Evolutionary conservation across 2,329 filamentous ascomycete genomes (phyloP).

Genomic region (Colletotrichum noveboracense): DNA sequence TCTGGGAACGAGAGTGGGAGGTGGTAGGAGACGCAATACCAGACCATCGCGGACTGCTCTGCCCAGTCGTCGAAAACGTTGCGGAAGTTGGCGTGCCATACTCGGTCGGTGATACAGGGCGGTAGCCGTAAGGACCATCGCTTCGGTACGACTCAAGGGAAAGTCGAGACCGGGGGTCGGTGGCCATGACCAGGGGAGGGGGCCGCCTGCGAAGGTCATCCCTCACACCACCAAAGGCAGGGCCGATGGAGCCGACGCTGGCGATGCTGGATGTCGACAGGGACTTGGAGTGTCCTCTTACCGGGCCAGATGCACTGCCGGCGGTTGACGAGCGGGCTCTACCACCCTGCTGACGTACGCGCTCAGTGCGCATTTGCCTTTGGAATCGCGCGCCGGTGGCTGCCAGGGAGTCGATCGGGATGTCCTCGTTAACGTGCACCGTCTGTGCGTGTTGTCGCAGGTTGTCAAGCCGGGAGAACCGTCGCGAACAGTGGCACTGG

Average conservation of each 20-base stretch:
- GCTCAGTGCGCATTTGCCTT: constrained; percentile 86
- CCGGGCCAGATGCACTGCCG: constrained; percentile 73
- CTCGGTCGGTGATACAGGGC: constrained; percentile 72
- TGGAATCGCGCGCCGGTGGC: constrained; percentile 93
- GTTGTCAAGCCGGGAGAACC: constrained; percentile 95
- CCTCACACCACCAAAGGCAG: constrained; percentile 66
- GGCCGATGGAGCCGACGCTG: constrained; percentile 71
- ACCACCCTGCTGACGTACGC: constrained; percentile 75
- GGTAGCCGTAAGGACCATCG: constrained; percentile 70
- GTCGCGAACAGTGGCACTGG: constrained; percentile 90
- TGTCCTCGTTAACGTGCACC: constrained; percentile 96
- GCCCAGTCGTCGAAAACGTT: constrained; percentile 74
- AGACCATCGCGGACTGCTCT: constrained; percentile 79
- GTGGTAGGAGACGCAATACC: constrained; percentile 75
- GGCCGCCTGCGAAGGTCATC: constrained; percentile 76
- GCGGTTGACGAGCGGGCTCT: constrained; percentile 80
- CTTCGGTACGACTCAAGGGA: constrained; percentile 73
- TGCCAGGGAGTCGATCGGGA: constrained; percentile 90
- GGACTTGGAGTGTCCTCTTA: constrained; percentile 82
- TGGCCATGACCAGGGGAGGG: constrained; percentile 80
- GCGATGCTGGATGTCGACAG: constrained; percentile 87
- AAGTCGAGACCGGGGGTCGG: constrained; percentile 68
- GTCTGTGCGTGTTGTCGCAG: constrained; percentile 96
- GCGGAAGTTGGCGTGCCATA: constrained; percentile 85
- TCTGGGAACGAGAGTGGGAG: constrained; percentile 71